Percentiles rank a stretch among this genome's conserved stretches.
These are phyloP conservation scores for Solanum neorickii DNA, from an alignment of 257 asterid species.

Conservation along the genomic window DNA sequence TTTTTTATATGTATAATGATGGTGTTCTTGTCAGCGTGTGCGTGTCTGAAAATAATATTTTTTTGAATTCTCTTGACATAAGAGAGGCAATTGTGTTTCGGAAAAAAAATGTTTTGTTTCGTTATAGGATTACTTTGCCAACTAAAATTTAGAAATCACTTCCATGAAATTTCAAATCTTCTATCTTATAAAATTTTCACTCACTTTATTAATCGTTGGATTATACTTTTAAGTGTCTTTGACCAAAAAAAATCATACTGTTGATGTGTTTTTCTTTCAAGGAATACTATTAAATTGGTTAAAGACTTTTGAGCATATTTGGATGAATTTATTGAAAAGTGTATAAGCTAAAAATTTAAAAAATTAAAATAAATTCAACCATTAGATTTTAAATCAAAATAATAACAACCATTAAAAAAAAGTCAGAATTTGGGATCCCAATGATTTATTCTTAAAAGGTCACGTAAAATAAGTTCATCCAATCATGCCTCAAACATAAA, in stretches of 20 bases:
- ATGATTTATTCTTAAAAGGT: background rate
- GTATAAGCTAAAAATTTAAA: too few relatives aligned
- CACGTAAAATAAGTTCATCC: background rate
- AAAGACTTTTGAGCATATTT: background rate
- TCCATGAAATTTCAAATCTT: background rate
- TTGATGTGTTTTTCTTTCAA: background rate
- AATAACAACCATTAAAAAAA: background rate
- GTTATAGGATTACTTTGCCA: background rate
- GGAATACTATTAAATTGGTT: background rate
- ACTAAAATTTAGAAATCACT: too few relatives aligned
- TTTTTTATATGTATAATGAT: background rate
- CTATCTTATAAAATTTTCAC: background rate
- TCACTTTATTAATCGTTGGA: rapidly evolving
- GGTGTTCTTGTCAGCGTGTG: background rate
- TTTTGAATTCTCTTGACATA: background rate
- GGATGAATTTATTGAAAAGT: too few relatives aligned
- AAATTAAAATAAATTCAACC: too few relatives aligned
- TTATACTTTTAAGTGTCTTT: background rate
- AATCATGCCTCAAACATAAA: background rate
- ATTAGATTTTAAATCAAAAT: background rate
- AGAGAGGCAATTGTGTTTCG: background rate
- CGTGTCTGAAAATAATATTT: too few relatives aligned
- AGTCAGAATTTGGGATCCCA: background rate
- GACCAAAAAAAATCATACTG: background rate
- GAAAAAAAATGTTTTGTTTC: background rate